Percentiles rank a stretch among this genome's conserved stretches.
phyloP scores from a whole-genome alignment of 352 stramenopile species.

The Globisporangium paroecandrum region DNA sequence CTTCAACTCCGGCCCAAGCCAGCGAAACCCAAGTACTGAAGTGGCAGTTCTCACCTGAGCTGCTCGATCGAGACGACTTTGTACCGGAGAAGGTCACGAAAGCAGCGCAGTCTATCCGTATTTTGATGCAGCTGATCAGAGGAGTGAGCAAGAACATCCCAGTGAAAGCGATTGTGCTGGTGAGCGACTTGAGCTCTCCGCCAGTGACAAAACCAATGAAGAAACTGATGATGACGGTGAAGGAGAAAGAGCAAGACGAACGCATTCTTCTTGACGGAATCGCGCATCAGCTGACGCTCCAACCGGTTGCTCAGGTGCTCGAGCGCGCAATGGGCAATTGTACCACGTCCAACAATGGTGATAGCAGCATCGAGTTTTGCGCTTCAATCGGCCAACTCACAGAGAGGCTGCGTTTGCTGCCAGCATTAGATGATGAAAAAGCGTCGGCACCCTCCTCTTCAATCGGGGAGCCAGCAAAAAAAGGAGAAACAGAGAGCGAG shows the following conservation, averaged over 20 bases:
- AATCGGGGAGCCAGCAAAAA: neutral
- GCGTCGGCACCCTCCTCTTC: neutral
- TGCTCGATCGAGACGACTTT: slow-evolving; percentile 40
- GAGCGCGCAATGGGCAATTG: slow-evolving; percentile 27
- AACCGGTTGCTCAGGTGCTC: slow-evolving; percentile 28
- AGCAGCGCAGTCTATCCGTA: slow-evolving; percentile 22
- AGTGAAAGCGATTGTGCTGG: slow-evolving; percentile 32
- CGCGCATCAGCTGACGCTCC: slow-evolving; percentile 28
- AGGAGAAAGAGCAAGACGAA: neutral
- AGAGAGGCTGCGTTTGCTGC: slow-evolving; percentile 11
- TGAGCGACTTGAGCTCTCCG: slow-evolving; percentile 47
- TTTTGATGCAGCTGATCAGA: slow-evolving; percentile 20
- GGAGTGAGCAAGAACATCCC: neutral
- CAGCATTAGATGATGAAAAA: neutral
- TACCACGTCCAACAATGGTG: neutral
- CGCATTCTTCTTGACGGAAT: slow-evolving; percentile 22
- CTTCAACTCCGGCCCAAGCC: neutral
- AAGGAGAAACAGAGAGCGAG: neutral
- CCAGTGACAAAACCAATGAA: slow-evolving; percentile 45
- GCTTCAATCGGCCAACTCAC: slow-evolving; percentile 23
- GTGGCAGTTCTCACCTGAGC: slow-evolving; percentile 44
- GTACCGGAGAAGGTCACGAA: slow-evolving; percentile 37
- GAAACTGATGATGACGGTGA: slow-evolving; percentile 24
- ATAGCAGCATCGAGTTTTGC: slow-evolving; percentile 29
- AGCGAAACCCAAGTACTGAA: slow-evolving; percentile 16